Evolutionary conservation across 352 stramenopile species (phyloP).

Genomic region (Thalassiosira delicatula): DNA sequence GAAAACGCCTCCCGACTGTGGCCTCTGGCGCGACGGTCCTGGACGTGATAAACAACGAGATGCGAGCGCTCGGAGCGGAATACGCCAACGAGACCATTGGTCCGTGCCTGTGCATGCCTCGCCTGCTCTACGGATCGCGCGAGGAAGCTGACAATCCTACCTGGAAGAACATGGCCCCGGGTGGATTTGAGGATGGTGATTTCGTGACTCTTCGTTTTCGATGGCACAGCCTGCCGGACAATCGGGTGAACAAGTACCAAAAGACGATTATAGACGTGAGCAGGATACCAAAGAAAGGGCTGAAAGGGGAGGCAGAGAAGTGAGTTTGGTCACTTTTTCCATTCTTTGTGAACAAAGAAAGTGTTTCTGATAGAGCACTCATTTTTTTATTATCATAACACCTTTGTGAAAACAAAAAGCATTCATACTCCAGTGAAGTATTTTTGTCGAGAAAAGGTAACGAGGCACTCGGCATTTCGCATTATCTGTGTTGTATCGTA

Average conservation of each 20-base stretch:
- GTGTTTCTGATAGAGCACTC: no score
- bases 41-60: conserved; percentile 13
- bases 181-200: conserved; percentile 17
- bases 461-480: conserved; percentile 2
- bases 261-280: conserved; percentile 76
- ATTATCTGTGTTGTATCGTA: no score
- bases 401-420: no score
- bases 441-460: conserved; percentile 9
- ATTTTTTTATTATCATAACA: no score
- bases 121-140: conserved; percentile 57
- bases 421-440: conserved; percentile 3
- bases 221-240: conserved; percentile 42
- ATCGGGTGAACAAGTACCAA: conserved; percentile 53
- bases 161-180: conserved; percentile 24
- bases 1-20: conserved; percentile 5
- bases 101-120: conserved; percentile 65
- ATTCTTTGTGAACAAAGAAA: no score
- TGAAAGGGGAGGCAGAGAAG: conserved; percentile 46
- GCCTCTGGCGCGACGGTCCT: conserved; percentile 15
- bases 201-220: conserved; percentile 68
- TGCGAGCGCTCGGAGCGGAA: neutral
- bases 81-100: neutral
- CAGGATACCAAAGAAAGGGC: conserved; percentile 43
- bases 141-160: conserved; percentile 33
- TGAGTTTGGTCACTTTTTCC: no score